Base-by-base conservation (phyloP, 1,284 basidiomycete genomes). In the Rhodotorula sp. region DNA sequence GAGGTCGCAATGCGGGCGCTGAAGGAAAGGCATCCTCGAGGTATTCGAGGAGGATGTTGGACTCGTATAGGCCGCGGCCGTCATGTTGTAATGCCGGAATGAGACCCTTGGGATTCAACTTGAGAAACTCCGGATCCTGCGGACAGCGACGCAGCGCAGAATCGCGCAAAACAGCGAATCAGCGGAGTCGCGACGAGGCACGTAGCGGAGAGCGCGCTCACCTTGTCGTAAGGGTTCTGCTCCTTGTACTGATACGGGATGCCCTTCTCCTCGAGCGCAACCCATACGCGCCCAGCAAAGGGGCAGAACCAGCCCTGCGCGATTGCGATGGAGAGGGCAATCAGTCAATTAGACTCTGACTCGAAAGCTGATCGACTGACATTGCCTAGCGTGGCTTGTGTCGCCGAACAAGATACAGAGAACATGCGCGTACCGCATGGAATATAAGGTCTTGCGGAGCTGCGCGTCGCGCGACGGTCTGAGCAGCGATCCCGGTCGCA, bases 231-330 rank as follows among this genome's bases (percentile, higher is more conserved):
- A 21, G 76, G 76, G 52, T 77, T 74, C 17, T 71, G 66, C 52
- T 77, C 76, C 42, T 73, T 88, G 74, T 88, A 86, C 81, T 83
- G 84, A 77, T 89, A 89, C 2, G 86, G 86, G 46, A 89, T 86
- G 0, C 84, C 84, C 70, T 84, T 86, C 76, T 89, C 88, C 54
- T 77, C 73, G 12, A 78, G 63, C 7, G 77, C 77, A 16, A 78
- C 63, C 71, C 77, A 72, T 5, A 67, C 72, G 17, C 78, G 63
- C 48, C 74, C 74, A 14, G 72, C 73, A 68, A 77, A 77, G 8
- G 68, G 59, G n/a, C 71, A 66, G 63, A 65, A 72, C 68, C 68
- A 69, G 12, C 68, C 68, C 68, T 66, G 41, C n/a, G n/a, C n/a
- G n/a, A n/a, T n/a, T n/a, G n/a, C n/a, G n/a, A n/a, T n/a, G n/a